phyloP scores from a whole-genome alignment of 768 basidiomycete species.

The Rhodotorula sphaerocarpa region DNA sequence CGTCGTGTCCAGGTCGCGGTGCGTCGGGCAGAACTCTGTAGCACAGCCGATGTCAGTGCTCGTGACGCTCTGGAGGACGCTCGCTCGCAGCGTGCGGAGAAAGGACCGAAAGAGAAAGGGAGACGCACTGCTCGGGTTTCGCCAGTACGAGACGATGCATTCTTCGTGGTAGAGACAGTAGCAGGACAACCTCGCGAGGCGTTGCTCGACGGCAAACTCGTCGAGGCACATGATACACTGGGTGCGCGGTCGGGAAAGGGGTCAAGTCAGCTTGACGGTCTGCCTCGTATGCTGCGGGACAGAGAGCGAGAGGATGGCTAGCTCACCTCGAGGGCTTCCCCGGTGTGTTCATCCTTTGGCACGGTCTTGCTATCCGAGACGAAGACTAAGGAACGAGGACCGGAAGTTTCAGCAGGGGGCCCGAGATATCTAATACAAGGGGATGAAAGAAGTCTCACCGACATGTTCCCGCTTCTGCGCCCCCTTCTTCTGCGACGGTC shows the following conservation, averaged over 20 bases:
- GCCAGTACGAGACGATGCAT: slow-evolving; percentile 21
- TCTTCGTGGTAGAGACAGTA: slow-evolving; percentile 23
- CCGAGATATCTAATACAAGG: too few relatives aligned
- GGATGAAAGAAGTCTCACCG: too few relatives aligned
- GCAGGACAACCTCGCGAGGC: slow-evolving; percentile 19
- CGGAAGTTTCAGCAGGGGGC: too few relatives aligned
- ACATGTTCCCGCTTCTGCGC: slow-evolving; percentile 5
- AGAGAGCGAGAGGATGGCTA: neutral
- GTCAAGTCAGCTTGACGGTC: too few relatives aligned
- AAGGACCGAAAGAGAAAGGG: neutral
- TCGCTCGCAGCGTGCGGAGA: too few relatives aligned
- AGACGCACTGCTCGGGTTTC: neutral
- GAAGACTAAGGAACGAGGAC: too few relatives aligned
- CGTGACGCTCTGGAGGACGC: too few relatives aligned
- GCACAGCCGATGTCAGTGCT: too few relatives aligned
- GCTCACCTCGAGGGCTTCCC: slow-evolving; percentile 15
- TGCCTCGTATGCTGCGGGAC: too few relatives aligned
- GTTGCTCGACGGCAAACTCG: neutral
- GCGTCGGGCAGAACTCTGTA: slow-evolving; percentile 17
- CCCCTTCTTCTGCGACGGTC: neutral
- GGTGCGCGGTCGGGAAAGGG: neutral
- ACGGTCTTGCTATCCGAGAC: slow-evolving; percentile 6
- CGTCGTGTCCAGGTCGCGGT: slow-evolving; percentile 13
- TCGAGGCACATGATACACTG: slow-evolving; percentile 27
- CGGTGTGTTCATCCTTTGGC: slow-evolving; percentile 9